Base-by-base conservation (phyloP, 768 basidiomycete species). In the Mycena olivaceomarginata region DNA sequence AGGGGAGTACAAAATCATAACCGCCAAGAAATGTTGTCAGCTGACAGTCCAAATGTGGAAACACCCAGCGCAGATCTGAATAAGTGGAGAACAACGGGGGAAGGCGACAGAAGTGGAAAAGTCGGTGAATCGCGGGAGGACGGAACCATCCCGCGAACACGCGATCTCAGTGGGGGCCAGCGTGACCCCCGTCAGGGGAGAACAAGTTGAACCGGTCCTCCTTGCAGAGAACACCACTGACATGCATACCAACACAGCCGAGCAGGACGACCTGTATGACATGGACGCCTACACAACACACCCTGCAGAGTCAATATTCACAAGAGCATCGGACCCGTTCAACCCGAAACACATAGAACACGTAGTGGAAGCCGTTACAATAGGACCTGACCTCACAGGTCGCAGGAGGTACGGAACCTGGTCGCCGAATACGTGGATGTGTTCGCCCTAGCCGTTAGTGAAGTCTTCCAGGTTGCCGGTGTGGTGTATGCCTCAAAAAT, bases 401-500 rank as follows among this genome's bases (percentile, higher is more conserved):
- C 72, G 3, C 16, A 18, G 2, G 18, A 74, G 12, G 84, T 88
- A 0, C n/a, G 60, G 0, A 69, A 46, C 0, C 62, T 88, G 7
- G 41, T 90, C 0, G 41, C 12, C 0, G 75, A 85, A 65, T 88
- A 82, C 69, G 86, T 88, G 0, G 88, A 89, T 73, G 77, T 83
- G 39, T 90, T 88, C 70, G 86, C 87, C 6, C 76, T 89, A 2
- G 83, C 31, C 31, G 31, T 31, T 31, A 31, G 31, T 3, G 31
- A 31, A 3, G 31, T 31, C 31, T 31, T 31, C 3, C 31, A 1
- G 3, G 31, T 31, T 3, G 3, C 31, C 1, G 31, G 31, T 3
- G 3, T 3, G 3, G 31, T 31, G 31, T 31, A 31, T 3, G 3
- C 31, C 3, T 3, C 31, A 31, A 31, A 31, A 31, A 31, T 31